phyloP scores from a whole-genome alignment of 116 monocot species.

The Iris pallida region DNA sequence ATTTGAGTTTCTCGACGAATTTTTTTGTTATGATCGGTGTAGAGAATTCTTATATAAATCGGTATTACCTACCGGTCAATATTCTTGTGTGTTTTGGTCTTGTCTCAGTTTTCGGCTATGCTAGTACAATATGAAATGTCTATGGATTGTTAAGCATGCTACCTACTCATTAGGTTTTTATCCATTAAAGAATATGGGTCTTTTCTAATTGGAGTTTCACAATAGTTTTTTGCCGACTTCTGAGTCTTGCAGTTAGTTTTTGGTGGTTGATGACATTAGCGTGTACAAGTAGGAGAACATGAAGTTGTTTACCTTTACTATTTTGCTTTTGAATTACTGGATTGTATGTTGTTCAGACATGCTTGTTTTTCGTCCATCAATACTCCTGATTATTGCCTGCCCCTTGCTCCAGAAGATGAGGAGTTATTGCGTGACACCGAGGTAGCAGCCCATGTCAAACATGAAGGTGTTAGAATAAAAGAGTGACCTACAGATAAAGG shows the following conservation, averaged over 20 bases:
- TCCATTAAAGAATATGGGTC: not conserved
- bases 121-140: no score
- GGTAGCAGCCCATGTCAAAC: no score
- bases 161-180: no score
- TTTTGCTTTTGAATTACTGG: not conserved
- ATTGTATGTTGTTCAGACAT: not conserved
- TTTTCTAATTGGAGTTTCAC: not conserved
- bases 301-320: not conserved
- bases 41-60: no score
- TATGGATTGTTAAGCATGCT: no score
- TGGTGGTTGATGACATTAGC: constrained; percentile 42
- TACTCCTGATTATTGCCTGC: constrained; percentile 38
- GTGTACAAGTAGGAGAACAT: constrained; percentile 72
- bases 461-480: constrained; percentile 79
- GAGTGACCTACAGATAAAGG: constrained; percentile 91
- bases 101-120: no score
- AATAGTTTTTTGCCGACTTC: not conserved
- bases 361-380: constrained; percentile 24
- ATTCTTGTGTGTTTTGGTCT: no score
- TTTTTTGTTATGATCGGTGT: no score
- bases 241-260: not conserved
- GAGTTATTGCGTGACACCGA: constrained; percentile 83
- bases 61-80: no score
- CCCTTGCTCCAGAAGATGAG: constrained; percentile 80
- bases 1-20: no score